Conservation (phyloP, 2,329 filamentous ascomycete species). For the Penicillium sp. region DNA sequence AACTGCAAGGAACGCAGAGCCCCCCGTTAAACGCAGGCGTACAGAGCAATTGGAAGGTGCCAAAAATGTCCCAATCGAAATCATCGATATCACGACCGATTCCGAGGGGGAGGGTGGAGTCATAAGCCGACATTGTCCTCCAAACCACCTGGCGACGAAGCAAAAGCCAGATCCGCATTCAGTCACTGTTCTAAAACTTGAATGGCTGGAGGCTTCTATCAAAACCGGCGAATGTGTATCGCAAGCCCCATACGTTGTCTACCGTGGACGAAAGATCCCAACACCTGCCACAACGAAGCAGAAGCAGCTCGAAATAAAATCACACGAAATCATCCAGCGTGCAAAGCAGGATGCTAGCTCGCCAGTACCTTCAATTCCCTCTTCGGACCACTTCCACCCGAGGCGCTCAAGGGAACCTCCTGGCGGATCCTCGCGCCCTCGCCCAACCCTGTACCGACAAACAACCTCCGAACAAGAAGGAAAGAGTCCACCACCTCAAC, state of each 20-base stretch:
- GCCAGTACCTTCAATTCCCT: slow-evolving; percentile 4
- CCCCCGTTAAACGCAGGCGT: slow-evolving; percentile 32
- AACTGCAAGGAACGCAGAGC: slow-evolving; percentile 2
- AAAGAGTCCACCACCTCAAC: slow-evolving; percentile 60
- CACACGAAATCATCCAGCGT: slow-evolving; percentile 50
- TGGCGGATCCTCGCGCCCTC: slow-evolving; percentile 22
- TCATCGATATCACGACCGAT: slow-evolving; percentile 33
- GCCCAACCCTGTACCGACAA: slow-evolving; percentile 58
- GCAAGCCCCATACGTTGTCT: slow-evolving; percentile 52
- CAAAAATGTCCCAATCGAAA: slow-evolving; percentile 7
- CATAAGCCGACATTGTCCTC: slow-evolving; percentile 12
- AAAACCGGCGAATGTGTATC: slow-evolving; percentile 45
- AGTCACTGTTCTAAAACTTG: slow-evolving; percentile 53
- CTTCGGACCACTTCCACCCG: slow-evolving; percentile 13
- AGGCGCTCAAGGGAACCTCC: slow-evolving; percentile 26
- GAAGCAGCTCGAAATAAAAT: not conserved
- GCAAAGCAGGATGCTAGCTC: slow-evolving; percentile 51
- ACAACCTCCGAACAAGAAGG: slow-evolving; percentile 78
- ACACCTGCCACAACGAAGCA: slow-evolving; percentile 15
- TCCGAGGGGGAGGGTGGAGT: slow-evolving; percentile 30
- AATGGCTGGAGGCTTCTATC: slow-evolving; percentile 55
- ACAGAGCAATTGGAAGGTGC: not conserved
- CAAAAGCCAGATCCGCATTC: slow-evolving; percentile 24
- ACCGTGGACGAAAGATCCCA: slow-evolving; percentile 48
- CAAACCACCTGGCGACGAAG: slow-evolving; percentile 10